These are phyloP conservation scores for Suillus cothurnatus DNA, from an alignment of 768 basidiomycete species.

Conservation along the genomic window DNA sequence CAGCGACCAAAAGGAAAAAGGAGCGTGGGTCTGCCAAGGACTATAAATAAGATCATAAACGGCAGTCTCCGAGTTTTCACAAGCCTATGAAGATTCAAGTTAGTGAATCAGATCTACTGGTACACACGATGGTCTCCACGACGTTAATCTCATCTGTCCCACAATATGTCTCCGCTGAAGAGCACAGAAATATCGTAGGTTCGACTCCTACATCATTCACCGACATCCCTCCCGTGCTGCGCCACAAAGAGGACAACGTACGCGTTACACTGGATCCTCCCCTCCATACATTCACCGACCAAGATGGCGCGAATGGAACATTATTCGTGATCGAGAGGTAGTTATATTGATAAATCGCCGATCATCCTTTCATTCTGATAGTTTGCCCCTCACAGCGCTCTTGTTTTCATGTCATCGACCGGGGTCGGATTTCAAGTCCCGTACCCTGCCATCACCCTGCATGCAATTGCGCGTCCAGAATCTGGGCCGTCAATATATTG, in stretches of 20 bases:
- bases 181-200: constrained; percentile 38
- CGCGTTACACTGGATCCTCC: constrained; percentile 70
- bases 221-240: constrained; percentile 82
- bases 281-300: constrained; percentile 55
- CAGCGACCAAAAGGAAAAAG: neutral
- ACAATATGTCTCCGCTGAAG: constrained; percentile 1
- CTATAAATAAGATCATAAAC: neutral
- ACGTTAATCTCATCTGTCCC: neutral
- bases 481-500: constrained; percentile 81
- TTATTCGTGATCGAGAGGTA: constrained; percentile 90
- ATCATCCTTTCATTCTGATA: constrained; percentile 4
- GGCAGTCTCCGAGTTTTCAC: neutral
- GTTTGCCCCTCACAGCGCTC: constrained; percentile 47
- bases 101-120: neutral
- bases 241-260: constrained; percentile 74
- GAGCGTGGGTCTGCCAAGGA: too few relatives aligned
- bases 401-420: constrained; percentile 74
- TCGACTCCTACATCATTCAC: constrained; percentile 84
- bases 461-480: constrained; percentile 82
- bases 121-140: neutral
- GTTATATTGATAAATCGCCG: constrained; percentile 16
- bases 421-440: constrained; percentile 80
- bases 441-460: constrained; percentile 90
- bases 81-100: neutral
- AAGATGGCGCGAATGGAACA: constrained; percentile 60